Base-by-base conservation (phyloP, 1,139 yeast species). In the Yamadazyma diospyri region DNA sequence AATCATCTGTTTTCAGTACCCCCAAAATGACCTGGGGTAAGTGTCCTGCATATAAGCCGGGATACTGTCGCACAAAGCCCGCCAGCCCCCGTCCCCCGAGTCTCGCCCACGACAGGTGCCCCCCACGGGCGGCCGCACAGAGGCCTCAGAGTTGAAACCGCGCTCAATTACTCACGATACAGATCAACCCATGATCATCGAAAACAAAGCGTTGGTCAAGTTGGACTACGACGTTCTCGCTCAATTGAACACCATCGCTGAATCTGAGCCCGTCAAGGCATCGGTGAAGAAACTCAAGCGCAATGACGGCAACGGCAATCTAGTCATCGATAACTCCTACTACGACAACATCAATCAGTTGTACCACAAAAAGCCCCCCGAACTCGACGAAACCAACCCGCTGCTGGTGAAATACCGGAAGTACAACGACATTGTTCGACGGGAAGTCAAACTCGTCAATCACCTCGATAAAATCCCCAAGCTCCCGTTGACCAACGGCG, bases 361-460 rank as follows among this genome's bases (percentile, higher is more conserved):
- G 23, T 38, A 42, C 18, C 47, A 44, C 25, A 32, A 25, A n/a
- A 35, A 32, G 16, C 29, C 27, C 10, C 12, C 25, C 11, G 18
- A 24, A 6, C 32, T 37, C 9, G 42, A 41, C 21, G 37, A 36
- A 12, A 19, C 18, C 2, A 36, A 44, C 20, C 32, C 33, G 4
- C 20, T 19, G 8, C 47, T 41, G 43, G 23, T 41, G 6, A 33
- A 34, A 18, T 44, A 19, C 30, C 31, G 38, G 10, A 34, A 37
- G 6, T 43, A 27, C 22, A 45, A 41, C 27, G 31, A 37, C 19
- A 33, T 45, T 5, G 29, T 43, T 6, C 27, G 38, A 23, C 28
- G 45, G 16, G 25, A 27, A 14, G 21, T 44, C 2, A 11, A 13
- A 2, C 22, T 44, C 8, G 24, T 23, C 8, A 24, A 30, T 13